Evolutionary conservation across 805 yeast species (phyloP), one percentile per base, ranked within the genome.

Genomic region (Diddensiella transvaalensis): DNA sequence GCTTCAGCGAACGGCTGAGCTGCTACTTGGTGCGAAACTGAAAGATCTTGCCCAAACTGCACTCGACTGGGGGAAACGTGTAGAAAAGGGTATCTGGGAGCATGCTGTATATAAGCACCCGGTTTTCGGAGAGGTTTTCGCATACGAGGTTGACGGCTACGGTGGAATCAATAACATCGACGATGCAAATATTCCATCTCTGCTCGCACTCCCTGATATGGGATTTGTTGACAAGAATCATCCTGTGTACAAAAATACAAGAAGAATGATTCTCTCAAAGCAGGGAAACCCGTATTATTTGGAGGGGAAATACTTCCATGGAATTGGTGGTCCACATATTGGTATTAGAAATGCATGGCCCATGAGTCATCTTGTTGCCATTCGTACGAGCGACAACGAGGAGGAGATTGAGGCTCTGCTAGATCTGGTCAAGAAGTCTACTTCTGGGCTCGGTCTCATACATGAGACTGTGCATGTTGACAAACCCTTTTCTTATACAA

Each of bases 261-360:
- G 96, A 48, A 76, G 73, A 43, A 85, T 89, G 95, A 70, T 88
- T 8, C 67, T 87, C 19, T 72, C 81, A 2, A 78, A 76, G 47
- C 58, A 66, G 3, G 93, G 93, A 0, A 88, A 88, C 61, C 96
- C 96, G 0, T 88, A 86, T 64, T 88, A 68, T 58, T 67, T 85
- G 38, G 63, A 67, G 36, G 96, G 96, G 0, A 56, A 59, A 3
- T 66, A 64, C 53, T 84, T 89, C 60, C 73, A 76, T 55, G 96
- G 96, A 0, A 76, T 89, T 51, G 96, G 96, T 0, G 96, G 96
- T 0, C 96, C 96, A 0, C 96, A 88, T 63, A 78, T 88, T 37
- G 96, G 96, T 1, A 74, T 84, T 19, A 69, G 73, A 18, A 74
- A 82, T 61, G 95, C 95, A 0, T 88, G 96, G 96, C 96, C 96